Base-by-base conservation (phyloP, 1,139 yeast genomes). In the Citeromyces siamensis region DNA sequence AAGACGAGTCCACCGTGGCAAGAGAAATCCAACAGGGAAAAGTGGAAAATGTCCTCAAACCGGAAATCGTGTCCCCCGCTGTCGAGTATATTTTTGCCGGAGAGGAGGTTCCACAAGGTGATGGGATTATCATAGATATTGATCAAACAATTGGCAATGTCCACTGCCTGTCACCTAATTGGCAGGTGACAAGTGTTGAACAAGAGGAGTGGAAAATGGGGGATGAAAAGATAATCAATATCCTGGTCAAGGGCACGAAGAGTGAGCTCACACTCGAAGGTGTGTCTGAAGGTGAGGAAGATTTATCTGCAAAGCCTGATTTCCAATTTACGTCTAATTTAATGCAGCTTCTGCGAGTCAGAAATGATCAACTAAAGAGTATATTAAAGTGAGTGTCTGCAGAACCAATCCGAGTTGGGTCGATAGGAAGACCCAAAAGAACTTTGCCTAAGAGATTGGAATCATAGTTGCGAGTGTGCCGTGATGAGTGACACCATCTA, bases 311-410 rank as follows among this genome's bases (percentile, higher is more conserved):
- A 0, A 46, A 44, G 29, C 44, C 44, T 19, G 51, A 51, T 35
- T 12, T 55, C 10, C 42, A 42, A 1, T 48, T 53, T 37, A 43
- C 50, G 10, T 39, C 48, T 19, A 52, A 54, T 32, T 44, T 64
- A 23, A 51, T 58, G 10, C 45, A 46, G 16, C 37, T 65, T 32
- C 64, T 62, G 42, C 52, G 46, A n/a, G 42, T 46, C 33, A 55
- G 67, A 35, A 64, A 58, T 42, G 50, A 50, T 10, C 66, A 62
- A 38, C 40, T 65, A 43, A 37, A 41, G 37, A 23, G 47, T 54
- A 33, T 44, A 43, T 20, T 41, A 42, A 81, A 34, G n/a, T n/a
- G n/a, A n/a, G n/a, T n/a, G n/a, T n/a, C n/a, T n/a, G n/a, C n/a
- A n/a, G n/a, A n/a, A n/a, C n/a, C n/a, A n/a, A n/a, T n/a, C n/a